Conservation (phyloP, 2,329 filamentous ascomycete genomes). For the Penicillium janthinellum region DNA sequence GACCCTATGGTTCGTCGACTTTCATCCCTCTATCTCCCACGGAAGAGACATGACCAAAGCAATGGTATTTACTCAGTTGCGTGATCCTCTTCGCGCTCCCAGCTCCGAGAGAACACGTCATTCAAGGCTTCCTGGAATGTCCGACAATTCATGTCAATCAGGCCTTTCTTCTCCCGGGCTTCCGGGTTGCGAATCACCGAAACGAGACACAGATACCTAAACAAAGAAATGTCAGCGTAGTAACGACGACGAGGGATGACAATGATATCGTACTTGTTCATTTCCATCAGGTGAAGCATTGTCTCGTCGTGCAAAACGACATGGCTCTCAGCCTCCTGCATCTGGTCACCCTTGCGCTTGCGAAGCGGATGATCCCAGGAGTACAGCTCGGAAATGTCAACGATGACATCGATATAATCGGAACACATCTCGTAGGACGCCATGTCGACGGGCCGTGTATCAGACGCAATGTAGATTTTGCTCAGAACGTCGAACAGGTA, state of each 20-base stretch:
- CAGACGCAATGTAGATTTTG: constrained; percentile 98
- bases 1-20: neutral
- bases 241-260: neutral
- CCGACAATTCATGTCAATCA: constrained; percentile 68
- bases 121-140: constrained; percentile 64
- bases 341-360: constrained; percentile 47
- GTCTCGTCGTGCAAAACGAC: constrained; percentile 63
- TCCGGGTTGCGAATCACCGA: constrained; percentile 67
- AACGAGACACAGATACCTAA: constrained; percentile 64
- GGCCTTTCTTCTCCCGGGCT: constrained; percentile 63
- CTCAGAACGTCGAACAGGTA: constrained; percentile 97
- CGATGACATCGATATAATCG: constrained; percentile 97
- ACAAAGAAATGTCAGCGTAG: constrained; percentile 19
- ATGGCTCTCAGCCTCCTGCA: constrained; percentile 62
- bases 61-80: constrained; percentile 12
- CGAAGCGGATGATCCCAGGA: constrained; percentile 64
- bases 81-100: constrained; percentile 44
- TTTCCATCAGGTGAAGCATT: constrained; percentile 67
- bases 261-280: constrained; percentile 59
- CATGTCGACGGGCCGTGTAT: constrained; percentile 90
- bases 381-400: constrained; percentile 95
- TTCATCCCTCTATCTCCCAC: neutral
- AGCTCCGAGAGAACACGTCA: constrained; percentile 59
- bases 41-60: neutral
- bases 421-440: constrained; percentile 97